Percentiles rank a stretch among this genome's conserved stretches.
Evolutionary conservation across 23 red algal genomes (phyloP).

Genomic region (Gracilaria domingensis): DNA sequence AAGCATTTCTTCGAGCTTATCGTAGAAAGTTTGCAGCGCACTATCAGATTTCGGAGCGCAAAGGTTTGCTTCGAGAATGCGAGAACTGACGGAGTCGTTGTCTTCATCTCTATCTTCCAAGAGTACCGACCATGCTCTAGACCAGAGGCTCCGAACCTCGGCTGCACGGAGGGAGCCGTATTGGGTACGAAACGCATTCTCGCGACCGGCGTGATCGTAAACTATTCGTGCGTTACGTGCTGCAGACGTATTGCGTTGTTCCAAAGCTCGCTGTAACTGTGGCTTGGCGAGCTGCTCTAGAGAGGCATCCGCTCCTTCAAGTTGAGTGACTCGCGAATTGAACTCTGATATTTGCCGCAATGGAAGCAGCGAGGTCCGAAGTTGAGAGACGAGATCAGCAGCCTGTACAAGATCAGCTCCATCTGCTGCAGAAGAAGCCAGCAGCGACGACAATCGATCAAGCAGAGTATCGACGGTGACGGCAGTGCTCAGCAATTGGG

Average conservation of each 20-base stretch:
- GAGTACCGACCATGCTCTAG: slow-evolving; percentile 50
- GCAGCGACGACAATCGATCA: slow-evolving; percentile 52
- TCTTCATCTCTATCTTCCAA: neutral
- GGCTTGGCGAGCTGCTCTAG: slow-evolving; percentile 65
- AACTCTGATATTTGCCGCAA: slow-evolving; percentile 55
- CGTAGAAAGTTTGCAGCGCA: slow-evolving; percentile 34
- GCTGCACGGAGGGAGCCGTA: slow-evolving; percentile 56
- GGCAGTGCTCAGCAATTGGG: slow-evolving; percentile 53
- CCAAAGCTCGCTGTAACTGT: slow-evolving; percentile 56
- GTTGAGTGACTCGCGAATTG: slow-evolving; percentile 31
- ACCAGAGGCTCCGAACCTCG: slow-evolving; percentile 51
- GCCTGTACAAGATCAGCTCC: slow-evolving; percentile 71
- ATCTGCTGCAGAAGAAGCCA: slow-evolving; percentile 59
- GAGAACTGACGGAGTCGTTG: neutral
- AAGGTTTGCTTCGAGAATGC: slow-evolving; percentile 13
- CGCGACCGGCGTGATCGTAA: slow-evolving; percentile 73
- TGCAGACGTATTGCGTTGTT: slow-evolving; percentile 44
- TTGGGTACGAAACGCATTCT: slow-evolving; percentile 69
- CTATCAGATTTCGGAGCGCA: slow-evolving; percentile 1
- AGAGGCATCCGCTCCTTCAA: slow-evolving; percentile 62
- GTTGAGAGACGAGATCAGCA: slow-evolving; percentile 70
- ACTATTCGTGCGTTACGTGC: slow-evolving; percentile 66
- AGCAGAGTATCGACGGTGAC: slow-evolving; percentile 62
- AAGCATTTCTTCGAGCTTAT: slow-evolving; percentile 46
- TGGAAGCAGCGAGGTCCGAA: slow-evolving; percentile 58